Evolutionary conservation across 768 basidiomycete genomes (phyloP).

Genomic region (Pleurotus citrinopileatus): DNA sequence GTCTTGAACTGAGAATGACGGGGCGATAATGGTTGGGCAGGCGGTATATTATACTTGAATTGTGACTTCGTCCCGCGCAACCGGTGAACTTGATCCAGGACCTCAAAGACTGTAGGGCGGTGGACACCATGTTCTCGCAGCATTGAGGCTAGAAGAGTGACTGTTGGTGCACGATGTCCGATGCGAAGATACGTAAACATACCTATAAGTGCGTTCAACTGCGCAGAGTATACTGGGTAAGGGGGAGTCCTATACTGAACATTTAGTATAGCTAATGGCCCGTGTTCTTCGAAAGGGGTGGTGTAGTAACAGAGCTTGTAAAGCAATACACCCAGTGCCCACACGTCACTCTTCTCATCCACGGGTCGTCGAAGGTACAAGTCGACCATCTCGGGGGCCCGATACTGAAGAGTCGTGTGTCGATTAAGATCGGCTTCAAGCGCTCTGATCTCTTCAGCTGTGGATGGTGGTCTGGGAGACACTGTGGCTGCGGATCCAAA

Average conservation of each 20-base stretch:
- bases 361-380: slow-evolving; percentile 77
- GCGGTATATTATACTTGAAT: slow-evolving; percentile 62
- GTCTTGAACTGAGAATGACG: slow-evolving; percentile 16
- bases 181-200: slow-evolving; percentile 19
- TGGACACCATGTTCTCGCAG: slow-evolving; percentile 86
- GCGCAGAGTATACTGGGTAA: slow-evolving; percentile 81
- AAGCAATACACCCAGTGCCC: slow-evolving; percentile 94
- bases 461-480: slow-evolving; percentile 64
- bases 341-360: slow-evolving; percentile 95
- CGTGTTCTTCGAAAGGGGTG: slow-evolving; percentile 98
- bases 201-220: slow-evolving; percentile 86
- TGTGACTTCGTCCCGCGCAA: slow-evolving; percentile 85
- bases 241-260: slow-evolving; percentile 92
- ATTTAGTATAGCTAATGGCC: slow-evolving; percentile 92
- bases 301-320: slow-evolving; percentile 99
- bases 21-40: slow-evolving; percentile 45
- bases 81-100: slow-evolving; percentile 78
- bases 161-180: slow-evolving; percentile 10
- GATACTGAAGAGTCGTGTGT: slow-evolving; percentile 95
- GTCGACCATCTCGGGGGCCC: slow-evolving; percentile 99
- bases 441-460: slow-evolving; percentile 78
- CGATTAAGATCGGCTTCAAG: slow-evolving; percentile 90
- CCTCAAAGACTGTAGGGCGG: slow-evolving; percentile 85
- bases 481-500: slow-evolving; percentile 92
- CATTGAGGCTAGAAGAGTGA: slow-evolving; percentile 70